Base-by-base conservation (phyloP, 1,139 yeast species). In the Candida gigantensis region DNA sequence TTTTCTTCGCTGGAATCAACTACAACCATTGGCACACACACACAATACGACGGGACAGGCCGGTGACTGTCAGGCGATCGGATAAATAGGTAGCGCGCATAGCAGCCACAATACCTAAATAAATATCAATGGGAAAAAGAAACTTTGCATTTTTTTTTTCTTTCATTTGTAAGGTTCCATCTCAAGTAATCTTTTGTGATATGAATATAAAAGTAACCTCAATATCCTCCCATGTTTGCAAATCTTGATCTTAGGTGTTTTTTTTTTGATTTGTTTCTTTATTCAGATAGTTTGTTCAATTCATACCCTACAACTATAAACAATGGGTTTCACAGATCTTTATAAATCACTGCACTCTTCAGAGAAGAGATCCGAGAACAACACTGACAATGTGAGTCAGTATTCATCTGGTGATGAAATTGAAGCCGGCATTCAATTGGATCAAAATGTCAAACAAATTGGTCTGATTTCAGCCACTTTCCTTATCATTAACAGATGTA, bases 401-500 rank as follows among this genome's bases (percentile, higher is more conserved):
- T 37, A 33, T 20, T 47, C 55, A 21, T 26, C 39, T 10, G 59
- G 55, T 38, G 41, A 45, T 29, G 65, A 58, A 37, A 53, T 52
- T 6, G 53, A 55, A 25, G 60, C 54, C 13, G 69, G 61, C 6
- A 61, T 65, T 24, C 73, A 75, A 51, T 43, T 74, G 28, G 83
- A 77, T 50, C 63, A 68, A 46, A 79, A 79, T 53, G 65, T 62
- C 37, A 77, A 77, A 54, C 73, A 72, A 40, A 71, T 84, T 36
- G 90, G 92, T n/a, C 58, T 75, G 24, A 41, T 77, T n/a, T 81
- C 88, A 3, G 85, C 88, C 33, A 71, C 81, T 18, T 81, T 81
- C 52, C 65, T 86, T 37, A 81, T 84, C 57, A 70, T 85, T 51
- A 86, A 86, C 57, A 72, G 95, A 58, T 85, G 85, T 81, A 72